These are phyloP conservation scores for Solanum boliviense DNA, from an alignment of 257 asterid species.

Conservation along the genomic window DNA sequence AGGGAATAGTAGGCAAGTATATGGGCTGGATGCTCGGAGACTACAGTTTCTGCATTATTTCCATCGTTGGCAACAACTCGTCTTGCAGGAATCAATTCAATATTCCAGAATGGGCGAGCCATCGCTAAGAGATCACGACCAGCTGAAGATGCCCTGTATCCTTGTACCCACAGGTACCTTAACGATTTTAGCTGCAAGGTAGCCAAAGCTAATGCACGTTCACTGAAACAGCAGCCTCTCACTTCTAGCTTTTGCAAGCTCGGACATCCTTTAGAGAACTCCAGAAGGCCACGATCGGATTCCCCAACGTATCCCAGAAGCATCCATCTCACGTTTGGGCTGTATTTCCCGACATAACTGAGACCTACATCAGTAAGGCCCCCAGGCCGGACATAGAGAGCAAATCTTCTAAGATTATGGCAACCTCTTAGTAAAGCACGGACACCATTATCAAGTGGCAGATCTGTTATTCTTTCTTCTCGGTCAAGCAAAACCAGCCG, in stretches of 20 bases:
- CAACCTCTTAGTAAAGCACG: slow-evolving; percentile 57
- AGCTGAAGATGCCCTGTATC: slow-evolving; percentile 36
- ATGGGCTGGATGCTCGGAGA: slow-evolving; percentile 64
- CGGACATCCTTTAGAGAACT: slow-evolving; percentile 78
- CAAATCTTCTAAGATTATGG: slow-evolving; percentile 55
- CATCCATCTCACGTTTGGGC: slow-evolving; percentile 81
- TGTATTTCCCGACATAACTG: slow-evolving; percentile 54
- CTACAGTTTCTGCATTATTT: slow-evolving; percentile 1
- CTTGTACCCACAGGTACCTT: slow-evolving; percentile 86
- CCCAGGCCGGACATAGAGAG: slow-evolving; percentile 66
- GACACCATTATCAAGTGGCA: slow-evolving; percentile 82
- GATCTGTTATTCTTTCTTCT: slow-evolving; percentile 52
- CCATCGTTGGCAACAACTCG: slow-evolving; percentile 11
- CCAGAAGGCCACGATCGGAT: slow-evolving; percentile 70
- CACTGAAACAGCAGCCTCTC: slow-evolving; percentile 82
- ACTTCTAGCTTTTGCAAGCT: slow-evolving; percentile 66
- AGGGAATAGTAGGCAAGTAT: slow-evolving; percentile 85
- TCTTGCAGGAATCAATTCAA: slow-evolving; percentile 69
- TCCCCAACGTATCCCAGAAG: slow-evolving; percentile 74
- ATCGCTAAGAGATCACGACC: slow-evolving; percentile 44
- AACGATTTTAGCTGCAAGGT: slow-evolving; percentile 38
- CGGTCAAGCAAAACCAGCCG: slow-evolving; percentile 70
- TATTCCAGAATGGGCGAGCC: slow-evolving; percentile 74
- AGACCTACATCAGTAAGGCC: slow-evolving; percentile 74
- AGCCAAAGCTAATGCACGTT: slow-evolving; percentile 60